Evolutionary conservation across 202 grass and related monocot genomes (phyloP).

Genomic region (Bolboschoenoplectus hybrid): DNA sequence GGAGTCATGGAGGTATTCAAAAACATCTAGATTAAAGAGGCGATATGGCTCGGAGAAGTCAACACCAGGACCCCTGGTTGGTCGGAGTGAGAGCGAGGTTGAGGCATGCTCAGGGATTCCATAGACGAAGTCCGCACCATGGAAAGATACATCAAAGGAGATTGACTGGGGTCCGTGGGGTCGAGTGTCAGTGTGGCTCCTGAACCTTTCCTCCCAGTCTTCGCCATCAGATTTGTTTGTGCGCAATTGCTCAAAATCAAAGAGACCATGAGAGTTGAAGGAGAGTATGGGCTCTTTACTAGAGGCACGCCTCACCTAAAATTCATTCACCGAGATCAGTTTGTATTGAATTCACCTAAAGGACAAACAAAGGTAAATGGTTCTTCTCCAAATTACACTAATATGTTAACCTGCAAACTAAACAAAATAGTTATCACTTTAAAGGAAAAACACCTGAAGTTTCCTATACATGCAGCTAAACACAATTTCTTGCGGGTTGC

Average conservation of each 20-base stretch:
- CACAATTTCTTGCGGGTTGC: neutral
- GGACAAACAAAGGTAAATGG: neutral
- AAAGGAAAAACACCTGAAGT: neutral
- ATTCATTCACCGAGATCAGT: slow-evolving; percentile 2
- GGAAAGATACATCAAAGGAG: slow-evolving; percentile 84
- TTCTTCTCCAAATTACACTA: neutral
- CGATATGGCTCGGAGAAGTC: slow-evolving; percentile 91
- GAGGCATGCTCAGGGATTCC: slow-evolving; percentile 89
- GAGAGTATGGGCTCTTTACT: slow-evolving; percentile 62
- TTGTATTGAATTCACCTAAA: neutral
- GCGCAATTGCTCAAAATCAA: slow-evolving; percentile 84
- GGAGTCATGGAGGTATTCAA: slow-evolving; percentile 85
- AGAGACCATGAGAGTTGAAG: slow-evolving; percentile 86
- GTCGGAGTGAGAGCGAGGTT: slow-evolving; percentile 62
- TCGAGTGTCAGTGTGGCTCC: slow-evolving; percentile 83
- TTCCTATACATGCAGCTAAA: neutral
- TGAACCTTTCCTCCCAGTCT: slow-evolving; percentile 78
- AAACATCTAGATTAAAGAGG: slow-evolving; percentile 91
- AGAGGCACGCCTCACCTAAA: slow-evolving; percentile 55
- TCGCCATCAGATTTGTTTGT: slow-evolving; percentile 55
- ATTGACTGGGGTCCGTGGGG: slow-evolving; percentile 86
- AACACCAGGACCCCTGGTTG: slow-evolving; percentile 71
- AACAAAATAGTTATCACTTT: neutral
- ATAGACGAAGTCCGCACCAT: slow-evolving; percentile 86
- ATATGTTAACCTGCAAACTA: neutral